Conservation (phyloP, 208 protist genomes). For the Porcisia deanei region DNA sequence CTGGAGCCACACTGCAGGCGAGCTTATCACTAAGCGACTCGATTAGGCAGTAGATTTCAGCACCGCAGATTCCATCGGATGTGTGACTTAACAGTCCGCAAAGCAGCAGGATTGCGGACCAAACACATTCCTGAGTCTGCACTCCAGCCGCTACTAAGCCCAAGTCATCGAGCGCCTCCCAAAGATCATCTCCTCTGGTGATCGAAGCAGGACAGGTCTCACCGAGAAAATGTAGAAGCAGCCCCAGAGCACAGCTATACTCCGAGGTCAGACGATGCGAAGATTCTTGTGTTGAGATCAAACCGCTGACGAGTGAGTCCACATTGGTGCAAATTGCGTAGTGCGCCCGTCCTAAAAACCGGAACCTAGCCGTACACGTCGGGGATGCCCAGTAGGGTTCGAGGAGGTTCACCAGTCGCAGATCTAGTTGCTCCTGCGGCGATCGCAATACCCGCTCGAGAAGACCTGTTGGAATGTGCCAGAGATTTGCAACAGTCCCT, state of each 20-base stretch:
- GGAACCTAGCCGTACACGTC: constrained; percentile 19
- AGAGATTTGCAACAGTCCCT: constrained; percentile 57
- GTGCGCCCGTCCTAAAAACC: constrained; percentile 28
- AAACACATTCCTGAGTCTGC: constrained; percentile 24
- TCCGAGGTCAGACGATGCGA: constrained; percentile 7
- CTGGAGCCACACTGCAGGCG: constrained; percentile 3
- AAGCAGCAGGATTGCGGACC: constrained; percentile 27
- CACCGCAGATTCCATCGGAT: constrained; percentile 10
- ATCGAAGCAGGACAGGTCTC: constrained; percentile 15
- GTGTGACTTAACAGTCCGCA: constrained; percentile 23
- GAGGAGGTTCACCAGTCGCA: constrained; percentile 28
- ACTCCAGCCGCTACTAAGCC: constrained; percentile 18
- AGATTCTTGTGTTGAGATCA: constrained; percentile 10
- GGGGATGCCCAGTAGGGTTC: constrained; percentile 34
- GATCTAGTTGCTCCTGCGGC: constrained; percentile 1
- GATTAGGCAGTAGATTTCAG: constrained; percentile 18
- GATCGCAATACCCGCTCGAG: constrained; percentile 59
- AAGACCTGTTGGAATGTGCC: constrained; percentile 79
- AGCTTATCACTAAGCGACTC: constrained; percentile 21
- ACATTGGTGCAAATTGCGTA: constrained; percentile 37
- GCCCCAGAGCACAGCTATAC: constrained; percentile 18
- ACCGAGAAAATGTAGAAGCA: constrained; percentile 25
- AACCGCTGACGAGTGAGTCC: constrained; percentile 21
- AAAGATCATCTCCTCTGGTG: constrained; percentile 14
- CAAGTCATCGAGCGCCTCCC: constrained; percentile 22